Evolutionary conservation across 176 grass and related monocot genomes (phyloP).

Genomic region (Echinochloa phyllopogon): DNA sequence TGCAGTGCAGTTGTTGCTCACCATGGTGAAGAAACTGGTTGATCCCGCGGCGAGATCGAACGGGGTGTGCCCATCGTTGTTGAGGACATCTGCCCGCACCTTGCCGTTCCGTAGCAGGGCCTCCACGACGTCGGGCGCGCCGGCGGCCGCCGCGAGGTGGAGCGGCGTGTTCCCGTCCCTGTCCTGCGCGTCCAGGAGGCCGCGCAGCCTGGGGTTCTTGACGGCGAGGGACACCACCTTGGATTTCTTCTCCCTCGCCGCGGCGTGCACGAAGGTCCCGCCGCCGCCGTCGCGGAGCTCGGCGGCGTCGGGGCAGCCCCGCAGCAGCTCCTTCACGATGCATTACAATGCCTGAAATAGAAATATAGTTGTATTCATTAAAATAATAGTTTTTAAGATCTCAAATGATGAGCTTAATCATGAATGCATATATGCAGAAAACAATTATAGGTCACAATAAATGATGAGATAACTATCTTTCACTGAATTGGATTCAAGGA

Average conservation of each 20-base stretch:
- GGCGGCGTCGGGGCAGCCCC: background rate
- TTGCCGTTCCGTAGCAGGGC: background rate
- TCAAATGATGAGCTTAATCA: too few species aligned
- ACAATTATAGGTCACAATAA: too few species aligned
- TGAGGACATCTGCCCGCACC: background rate
- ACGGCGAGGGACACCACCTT: background rate
- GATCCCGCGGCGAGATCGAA: slow-evolving; percentile 5
- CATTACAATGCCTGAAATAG: too few species aligned
- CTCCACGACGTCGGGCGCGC: background rate
- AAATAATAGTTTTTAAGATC: too few species aligned
- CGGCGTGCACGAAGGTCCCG: slow-evolving; percentile 30
- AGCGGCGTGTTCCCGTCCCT: slow-evolving; percentile 34
- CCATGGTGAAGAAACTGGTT: background rate
- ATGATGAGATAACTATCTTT: too few species aligned
- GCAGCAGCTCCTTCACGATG: background rate
- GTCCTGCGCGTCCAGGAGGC: slow-evolving; percentile 26
- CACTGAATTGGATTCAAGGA: too few species aligned
- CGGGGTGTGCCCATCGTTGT: background rate
- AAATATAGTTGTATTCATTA: too few species aligned
- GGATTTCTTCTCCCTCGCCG: background rate
- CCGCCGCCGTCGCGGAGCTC: slow-evolving; percentile 3
- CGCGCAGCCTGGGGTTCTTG: background rate
- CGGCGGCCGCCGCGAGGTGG: background rate
- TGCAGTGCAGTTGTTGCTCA: background rate
- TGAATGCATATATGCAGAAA: too few species aligned